A percentile compares a stretch with the other conserved stretches of the same genome.
These are phyloP conservation scores for Endogone sp. DNA, from an alignment of 192 early-diverging fungal genomes.

Conservation along the genomic window DNA sequence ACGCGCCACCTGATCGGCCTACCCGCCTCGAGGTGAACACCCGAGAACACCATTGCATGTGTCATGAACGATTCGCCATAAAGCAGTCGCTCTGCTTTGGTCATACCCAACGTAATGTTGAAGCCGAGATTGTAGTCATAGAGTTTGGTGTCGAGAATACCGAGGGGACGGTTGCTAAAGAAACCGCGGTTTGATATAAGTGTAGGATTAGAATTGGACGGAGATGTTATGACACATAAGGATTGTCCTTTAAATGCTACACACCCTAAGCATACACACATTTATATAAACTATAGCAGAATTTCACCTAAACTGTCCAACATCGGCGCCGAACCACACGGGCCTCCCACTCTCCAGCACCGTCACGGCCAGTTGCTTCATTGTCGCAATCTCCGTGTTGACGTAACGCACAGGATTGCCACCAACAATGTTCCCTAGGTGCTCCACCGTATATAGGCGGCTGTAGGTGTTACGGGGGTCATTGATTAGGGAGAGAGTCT, in stretches of 20 bases:
- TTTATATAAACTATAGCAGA: no score
- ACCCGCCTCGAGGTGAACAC: slow-evolving; percentile 63
- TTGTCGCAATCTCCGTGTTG: slow-evolving; percentile 47
- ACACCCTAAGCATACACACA: no score
- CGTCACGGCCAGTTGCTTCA: slow-evolving; percentile 57
- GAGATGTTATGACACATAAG: no score
- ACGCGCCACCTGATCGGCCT: slow-evolving; percentile 70
- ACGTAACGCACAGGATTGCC: slow-evolving; percentile 65
- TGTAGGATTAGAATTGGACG: no score
- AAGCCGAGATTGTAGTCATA: slow-evolving; percentile 67
- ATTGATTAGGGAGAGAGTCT: slow-evolving; percentile 66
- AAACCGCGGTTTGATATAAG: no score
- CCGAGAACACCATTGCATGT: slow-evolving; percentile 78
- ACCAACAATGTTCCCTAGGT: slow-evolving; percentile 69
- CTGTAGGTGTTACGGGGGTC: slow-evolving; percentile 66
- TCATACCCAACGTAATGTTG: slow-evolving; percentile 50
- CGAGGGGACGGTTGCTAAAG: slow-evolving; percentile 37
- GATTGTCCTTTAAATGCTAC: no score
- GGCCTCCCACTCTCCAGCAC: slow-evolving; percentile 58
- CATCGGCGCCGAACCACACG: slow-evolving; percentile 79
- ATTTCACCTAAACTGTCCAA: slow-evolving; percentile 53
- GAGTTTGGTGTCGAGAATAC: slow-evolving; percentile 56
- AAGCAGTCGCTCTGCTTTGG: slow-evolving; percentile 65
- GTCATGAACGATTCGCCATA: slow-evolving; percentile 75
- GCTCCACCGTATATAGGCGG: slow-evolving; percentile 65